Conservation (phyloP, 2,329 filamentous ascomycete species). For the Pseudocercospora fijiensis region DNA sequence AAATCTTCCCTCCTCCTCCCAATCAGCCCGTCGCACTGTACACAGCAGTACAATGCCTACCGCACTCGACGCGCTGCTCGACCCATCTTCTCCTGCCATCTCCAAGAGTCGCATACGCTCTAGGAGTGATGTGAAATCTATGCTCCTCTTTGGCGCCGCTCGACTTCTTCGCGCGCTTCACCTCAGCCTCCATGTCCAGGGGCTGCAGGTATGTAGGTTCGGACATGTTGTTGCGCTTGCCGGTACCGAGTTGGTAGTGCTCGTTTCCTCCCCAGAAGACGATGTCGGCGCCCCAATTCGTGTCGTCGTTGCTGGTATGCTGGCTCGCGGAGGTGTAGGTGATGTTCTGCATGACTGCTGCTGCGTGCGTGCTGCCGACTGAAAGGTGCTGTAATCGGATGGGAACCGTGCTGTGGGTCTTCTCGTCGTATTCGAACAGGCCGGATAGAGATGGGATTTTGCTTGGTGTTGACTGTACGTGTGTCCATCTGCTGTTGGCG, state of each 20-base stretch:
- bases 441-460: slow-evolving; percentile 83
- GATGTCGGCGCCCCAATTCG: slow-evolving; percentile 84
- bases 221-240: slow-evolving; percentile 77
- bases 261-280: slow-evolving; percentile 96
- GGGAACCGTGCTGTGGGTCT: slow-evolving; percentile 63
- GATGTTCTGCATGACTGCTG: slow-evolving; percentile 80
- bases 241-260: slow-evolving; percentile 87
- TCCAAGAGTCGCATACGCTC: slow-evolving; percentile 65
- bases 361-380: slow-evolving; percentile 76
- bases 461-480: slow-evolving; percentile 71
- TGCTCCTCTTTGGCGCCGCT: slow-evolving; percentile 63
- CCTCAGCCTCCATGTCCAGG: slow-evolving; percentile 64
- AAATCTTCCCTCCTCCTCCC: background rate
- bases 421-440: slow-evolving; percentile 84
- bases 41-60: slow-evolving; percentile 75
- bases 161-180: slow-evolving; percentile 59
- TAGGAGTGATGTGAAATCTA: slow-evolving; percentile 77
- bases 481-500: slow-evolving; percentile 85
- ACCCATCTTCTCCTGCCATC: slow-evolving; percentile 67
- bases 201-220: slow-evolving; percentile 76
- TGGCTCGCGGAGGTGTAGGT: slow-evolving; percentile 53
- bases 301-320: slow-evolving; percentile 60
- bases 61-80: slow-evolving; percentile 87
- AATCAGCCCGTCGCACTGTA: slow-evolving; percentile 58
- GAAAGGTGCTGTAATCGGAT: slow-evolving; percentile 74